phyloP scores from a whole-genome alignment of 176 grass and related monocot species.

The Dactylis glomerata region DNA sequence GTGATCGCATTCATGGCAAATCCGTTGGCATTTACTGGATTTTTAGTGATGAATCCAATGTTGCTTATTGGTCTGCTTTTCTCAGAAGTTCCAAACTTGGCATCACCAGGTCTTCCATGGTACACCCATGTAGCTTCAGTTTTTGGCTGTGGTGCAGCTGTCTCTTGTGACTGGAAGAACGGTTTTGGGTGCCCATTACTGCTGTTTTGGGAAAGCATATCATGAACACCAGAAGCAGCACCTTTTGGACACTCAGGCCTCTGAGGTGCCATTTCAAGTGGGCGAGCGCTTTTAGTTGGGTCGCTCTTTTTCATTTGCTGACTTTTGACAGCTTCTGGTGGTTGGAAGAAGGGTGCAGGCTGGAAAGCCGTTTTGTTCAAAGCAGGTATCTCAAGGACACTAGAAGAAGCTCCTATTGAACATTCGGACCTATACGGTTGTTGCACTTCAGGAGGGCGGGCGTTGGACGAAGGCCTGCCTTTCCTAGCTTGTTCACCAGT shows the following conservation, averaged over 20 bases:
- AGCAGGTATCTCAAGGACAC: constrained; percentile 22
- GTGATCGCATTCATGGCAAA: constrained; percentile 34
- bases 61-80: constrained; percentile 39
- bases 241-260: constrained; percentile 34
- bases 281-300: constrained; percentile 14
- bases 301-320: constrained; percentile 38
- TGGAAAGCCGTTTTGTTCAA: constrained; percentile 39
- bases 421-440: constrained; percentile 26
- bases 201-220: constrained; percentile 24
- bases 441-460: constrained; percentile 35
- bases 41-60: constrained; percentile 60
- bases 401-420: constrained; percentile 36
- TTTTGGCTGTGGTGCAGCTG: constrained; percentile 38
- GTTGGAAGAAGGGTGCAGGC: constrained; percentile 51
- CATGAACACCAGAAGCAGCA: constrained; percentile 35
- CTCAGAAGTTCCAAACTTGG: constrained; percentile 42
- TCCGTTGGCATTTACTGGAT: constrained; percentile 34
- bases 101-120: constrained; percentile 48
- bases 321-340: constrained; percentile 23
- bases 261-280: constrained; percentile 32
- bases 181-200: constrained; percentile 37
- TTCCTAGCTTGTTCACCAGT: constrained; percentile 40
- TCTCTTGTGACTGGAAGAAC: constrained; percentile 60
- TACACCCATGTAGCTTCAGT: constrained; percentile 46
- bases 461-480: constrained; percentile 33